phyloP scores from a whole-genome alignment of 73 alveolate genomes.

The Paramecium bursaria region DNA sequence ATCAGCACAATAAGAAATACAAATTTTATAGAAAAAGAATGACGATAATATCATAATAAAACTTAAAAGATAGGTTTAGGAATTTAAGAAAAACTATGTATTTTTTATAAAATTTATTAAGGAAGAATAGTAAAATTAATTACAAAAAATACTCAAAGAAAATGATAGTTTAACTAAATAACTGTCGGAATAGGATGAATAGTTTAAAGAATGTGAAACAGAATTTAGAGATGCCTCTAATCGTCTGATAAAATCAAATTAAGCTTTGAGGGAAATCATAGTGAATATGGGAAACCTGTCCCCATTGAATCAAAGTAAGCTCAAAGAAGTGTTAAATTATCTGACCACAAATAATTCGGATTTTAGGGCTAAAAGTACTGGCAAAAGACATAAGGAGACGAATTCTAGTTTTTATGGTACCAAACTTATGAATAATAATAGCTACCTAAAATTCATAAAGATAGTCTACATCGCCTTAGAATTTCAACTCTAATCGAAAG shows the following conservation, averaged over 20 bases:
- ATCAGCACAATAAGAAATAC: constrained; percentile 19
- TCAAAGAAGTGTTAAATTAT: constrained; percentile 45
- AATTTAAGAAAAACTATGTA: constrained; percentile 36
- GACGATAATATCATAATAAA: constrained; percentile 6
- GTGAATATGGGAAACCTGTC: constrained; percentile 52
- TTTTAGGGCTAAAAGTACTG: background rate
- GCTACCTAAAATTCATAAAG: constrained; percentile 8
- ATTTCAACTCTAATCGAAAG: constrained; percentile 25
- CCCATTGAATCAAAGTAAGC: constrained; percentile 20
- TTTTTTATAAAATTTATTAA: background rate
- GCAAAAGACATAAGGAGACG: constrained; percentile 31
- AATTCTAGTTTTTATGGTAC: constrained; percentile 17
- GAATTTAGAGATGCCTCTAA: constrained; percentile 59
- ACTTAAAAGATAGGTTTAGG: constrained; percentile 5
- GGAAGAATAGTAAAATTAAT: constrained; percentile 30
- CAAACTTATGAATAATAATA: background rate
- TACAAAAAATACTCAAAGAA: background rate
- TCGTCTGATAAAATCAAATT: constrained; percentile 24
- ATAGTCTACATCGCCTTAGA: constrained; percentile 32
- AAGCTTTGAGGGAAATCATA: constrained; percentile 52
- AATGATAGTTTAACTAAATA: background rate
- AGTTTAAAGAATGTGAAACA: background rate
- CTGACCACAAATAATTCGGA: background rate
- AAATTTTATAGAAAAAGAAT: background rate
- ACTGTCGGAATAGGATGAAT: background rate